Evolutionary conservation across 2,329 filamentous ascomycete species (phyloP).

Genomic region (Hymenoscyphus infarciens): DNA sequence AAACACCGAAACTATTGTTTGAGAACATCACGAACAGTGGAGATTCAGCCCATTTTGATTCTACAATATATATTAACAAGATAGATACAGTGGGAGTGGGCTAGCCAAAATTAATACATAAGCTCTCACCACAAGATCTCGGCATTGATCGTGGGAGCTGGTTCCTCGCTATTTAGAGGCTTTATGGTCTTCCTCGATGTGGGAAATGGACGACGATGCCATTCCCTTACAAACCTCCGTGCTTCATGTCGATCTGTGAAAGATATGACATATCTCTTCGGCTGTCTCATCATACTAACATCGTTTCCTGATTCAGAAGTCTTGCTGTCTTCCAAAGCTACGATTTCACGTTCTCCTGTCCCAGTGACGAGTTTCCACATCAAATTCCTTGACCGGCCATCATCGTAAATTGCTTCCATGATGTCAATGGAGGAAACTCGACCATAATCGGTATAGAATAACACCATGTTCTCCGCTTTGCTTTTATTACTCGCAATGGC

Average conservation of each 20-base stretch:
- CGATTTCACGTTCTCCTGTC: conserved; percentile 12
- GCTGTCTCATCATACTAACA: conserved; percentile 8
- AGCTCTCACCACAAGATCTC: conserved; percentile 46
- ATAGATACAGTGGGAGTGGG: not conserved
- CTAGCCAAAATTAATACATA: not conserved
- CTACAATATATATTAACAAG: not conserved
- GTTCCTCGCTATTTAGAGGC: conserved; percentile 34
- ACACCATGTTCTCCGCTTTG: conserved; percentile 29
- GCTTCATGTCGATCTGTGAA: conserved; percentile 35
- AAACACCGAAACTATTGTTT: not conserved
- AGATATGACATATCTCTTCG: conserved; percentile 30
- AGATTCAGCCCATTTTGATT: not conserved
- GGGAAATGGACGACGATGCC: conserved; percentile 48
- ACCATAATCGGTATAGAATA: conserved; percentile 30
- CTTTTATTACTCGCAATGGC: conserved; percentile 20
- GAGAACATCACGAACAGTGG: not conserved
- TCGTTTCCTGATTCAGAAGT: conserved; percentile 6
- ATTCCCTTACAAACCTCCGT: conserved; percentile 46
- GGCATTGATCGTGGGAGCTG: conserved; percentile 40
- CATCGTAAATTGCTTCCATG: conserved; percentile 23
- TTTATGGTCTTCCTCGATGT: conserved; percentile 27
- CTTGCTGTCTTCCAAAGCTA: conserved; percentile 10
- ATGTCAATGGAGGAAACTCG: conserved; percentile 21
- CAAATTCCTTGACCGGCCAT: conserved; percentile 33
- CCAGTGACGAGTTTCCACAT: conserved; percentile 32